Conservation (phyloP, 208 protist genomes). For the Trypanosoma caninum region DNA sequence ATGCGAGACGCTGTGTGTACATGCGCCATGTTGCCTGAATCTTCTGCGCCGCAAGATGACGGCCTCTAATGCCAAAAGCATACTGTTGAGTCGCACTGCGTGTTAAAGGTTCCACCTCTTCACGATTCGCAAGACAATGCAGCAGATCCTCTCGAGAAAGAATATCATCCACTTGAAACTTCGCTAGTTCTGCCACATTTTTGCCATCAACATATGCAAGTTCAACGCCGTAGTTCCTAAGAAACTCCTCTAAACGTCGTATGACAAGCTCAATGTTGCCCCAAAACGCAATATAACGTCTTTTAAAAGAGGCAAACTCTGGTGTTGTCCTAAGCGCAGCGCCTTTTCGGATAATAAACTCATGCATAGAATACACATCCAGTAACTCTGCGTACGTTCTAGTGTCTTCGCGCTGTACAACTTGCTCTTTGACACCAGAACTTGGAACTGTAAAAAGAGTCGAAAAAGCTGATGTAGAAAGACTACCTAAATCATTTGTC, state of each 20-base stretch:
- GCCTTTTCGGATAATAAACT: conserved; percentile 92
- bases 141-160: conserved; percentile 54
- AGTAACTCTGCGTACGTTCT: conserved; percentile 91
- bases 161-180: conserved; percentile 53
- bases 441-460: neutral
- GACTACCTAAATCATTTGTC: neutral
- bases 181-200: conserved; percentile 68
- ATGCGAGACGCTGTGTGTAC: conserved; percentile 78
- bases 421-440: neutral
- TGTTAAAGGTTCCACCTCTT: conserved; percentile 75
- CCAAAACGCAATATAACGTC: conserved; percentile 76
- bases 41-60: conserved; percentile 74
- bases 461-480: neutral
- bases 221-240: conserved; percentile 76
- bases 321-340: conserved; percentile 83
- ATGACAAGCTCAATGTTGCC: conserved; percentile 82
- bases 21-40: conserved; percentile 90
- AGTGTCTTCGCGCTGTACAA: conserved; percentile 68
- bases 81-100: conserved; percentile 48
- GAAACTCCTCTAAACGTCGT: conserved; percentile 68
- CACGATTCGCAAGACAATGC: conserved; percentile 77
- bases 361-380: conserved; percentile 93
- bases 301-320: conserved; percentile 90
- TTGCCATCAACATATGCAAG: conserved; percentile 91
- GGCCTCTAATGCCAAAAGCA: conserved; percentile 48